Percentiles rank a stretch among this genome's conserved stretches.
phyloP scores from a whole-genome alignment of 352 stramenopile species.

The Globisporangium megalacanthum region DNA sequence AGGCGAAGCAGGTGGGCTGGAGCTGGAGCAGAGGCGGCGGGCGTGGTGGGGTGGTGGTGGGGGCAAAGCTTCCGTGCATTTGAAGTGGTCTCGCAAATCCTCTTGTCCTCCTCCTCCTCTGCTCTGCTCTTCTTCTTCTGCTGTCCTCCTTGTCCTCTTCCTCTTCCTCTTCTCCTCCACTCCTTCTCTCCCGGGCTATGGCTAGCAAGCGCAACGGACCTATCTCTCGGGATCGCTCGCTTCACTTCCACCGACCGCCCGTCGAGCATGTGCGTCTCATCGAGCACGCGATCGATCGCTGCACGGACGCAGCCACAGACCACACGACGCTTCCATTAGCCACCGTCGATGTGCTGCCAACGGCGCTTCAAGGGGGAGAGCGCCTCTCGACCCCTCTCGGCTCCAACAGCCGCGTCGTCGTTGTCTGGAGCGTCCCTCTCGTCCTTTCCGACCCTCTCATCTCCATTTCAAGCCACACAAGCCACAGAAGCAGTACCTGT shows the following conservation, averaged over 20 bases:
- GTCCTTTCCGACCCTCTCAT: too few relatives aligned
- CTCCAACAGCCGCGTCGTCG: not conserved
- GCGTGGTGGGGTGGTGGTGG: constrained; percentile 7
- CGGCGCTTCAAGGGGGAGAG: not conserved
- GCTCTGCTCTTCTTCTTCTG: constrained; percentile 16
- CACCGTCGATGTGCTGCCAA: not conserved
- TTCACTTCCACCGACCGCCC: constrained; percentile 91
- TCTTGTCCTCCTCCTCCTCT: constrained; percentile 20
- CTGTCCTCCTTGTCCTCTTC: too few relatives aligned
- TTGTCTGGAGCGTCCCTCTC: too few relatives aligned
- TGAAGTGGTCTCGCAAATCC: constrained; percentile 11
- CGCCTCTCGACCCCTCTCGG: constrained; percentile 8
- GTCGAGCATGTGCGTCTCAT: constrained; percentile 87
- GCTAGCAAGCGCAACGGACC: constrained; percentile 55
- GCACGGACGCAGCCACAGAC: constrained; percentile 5
- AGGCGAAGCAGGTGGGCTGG: not conserved
- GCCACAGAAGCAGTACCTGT: constrained; percentile 45
- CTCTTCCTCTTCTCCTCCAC: constrained; percentile 18
- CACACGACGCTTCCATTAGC: constrained; percentile 22
- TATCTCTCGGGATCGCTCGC: constrained; percentile 85
- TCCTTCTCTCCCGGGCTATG: constrained; percentile 48
- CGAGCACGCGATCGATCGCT: constrained; percentile 81
- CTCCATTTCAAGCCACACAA: too few relatives aligned
- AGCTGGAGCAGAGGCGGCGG: not conserved
- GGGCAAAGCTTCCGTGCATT: constrained; percentile 20